Conservation (phyloP, 495 filamentous ascomycete genomes). For the Annulohypoxylon stygium region DNA sequence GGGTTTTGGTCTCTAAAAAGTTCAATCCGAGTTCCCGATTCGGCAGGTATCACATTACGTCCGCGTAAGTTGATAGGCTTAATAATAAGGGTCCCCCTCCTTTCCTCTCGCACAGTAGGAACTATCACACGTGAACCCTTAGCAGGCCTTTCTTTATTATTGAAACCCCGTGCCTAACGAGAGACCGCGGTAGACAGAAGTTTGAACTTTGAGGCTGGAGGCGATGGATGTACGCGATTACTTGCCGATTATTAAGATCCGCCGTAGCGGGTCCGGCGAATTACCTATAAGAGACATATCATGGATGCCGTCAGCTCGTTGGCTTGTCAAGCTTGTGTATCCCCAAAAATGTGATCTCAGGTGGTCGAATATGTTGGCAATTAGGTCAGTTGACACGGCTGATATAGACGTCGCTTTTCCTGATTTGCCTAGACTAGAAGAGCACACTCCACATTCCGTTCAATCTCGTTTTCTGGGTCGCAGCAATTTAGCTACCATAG, state of each 20-base stretch:
- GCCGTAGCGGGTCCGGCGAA: slow-evolving; percentile 37
- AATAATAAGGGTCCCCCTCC: slow-evolving; percentile 29
- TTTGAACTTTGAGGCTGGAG: slow-evolving; percentile 31
- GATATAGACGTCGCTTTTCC: slow-evolving; percentile 20
- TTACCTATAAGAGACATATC: slow-evolving; percentile 6
- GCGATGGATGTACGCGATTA: slow-evolving; percentile 40
- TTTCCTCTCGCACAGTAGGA: slow-evolving; percentile 5
- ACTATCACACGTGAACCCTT: slow-evolving; percentile 40
- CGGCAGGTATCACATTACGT: slow-evolving; percentile 37
- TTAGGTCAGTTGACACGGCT: slow-evolving; percentile 47
- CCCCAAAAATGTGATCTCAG: slow-evolving; percentile 39
- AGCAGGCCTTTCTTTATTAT: not conserved
- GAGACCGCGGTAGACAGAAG: slow-evolving; percentile 14
- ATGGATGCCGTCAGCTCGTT: slow-evolving; percentile 26
- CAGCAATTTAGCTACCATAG: slow-evolving; percentile 32
- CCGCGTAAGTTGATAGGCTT: slow-evolving; percentile 35
- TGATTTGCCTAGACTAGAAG: slow-evolving; percentile 38
- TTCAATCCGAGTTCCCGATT: slow-evolving; percentile 33
- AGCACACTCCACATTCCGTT: slow-evolving; percentile 38
- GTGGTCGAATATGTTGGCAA: slow-evolving; percentile 41
- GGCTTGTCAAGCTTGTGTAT: slow-evolving; percentile 40
- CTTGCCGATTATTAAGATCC: slow-evolving; percentile 48
- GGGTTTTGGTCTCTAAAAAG: slow-evolving; percentile 2
- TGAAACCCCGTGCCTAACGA: slow-evolving; percentile 30
- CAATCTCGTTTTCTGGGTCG: slow-evolving; percentile 32